Base-by-base conservation (phyloP, 2,329 filamentous ascomycete species). In the Cadophora sp. region DNA sequence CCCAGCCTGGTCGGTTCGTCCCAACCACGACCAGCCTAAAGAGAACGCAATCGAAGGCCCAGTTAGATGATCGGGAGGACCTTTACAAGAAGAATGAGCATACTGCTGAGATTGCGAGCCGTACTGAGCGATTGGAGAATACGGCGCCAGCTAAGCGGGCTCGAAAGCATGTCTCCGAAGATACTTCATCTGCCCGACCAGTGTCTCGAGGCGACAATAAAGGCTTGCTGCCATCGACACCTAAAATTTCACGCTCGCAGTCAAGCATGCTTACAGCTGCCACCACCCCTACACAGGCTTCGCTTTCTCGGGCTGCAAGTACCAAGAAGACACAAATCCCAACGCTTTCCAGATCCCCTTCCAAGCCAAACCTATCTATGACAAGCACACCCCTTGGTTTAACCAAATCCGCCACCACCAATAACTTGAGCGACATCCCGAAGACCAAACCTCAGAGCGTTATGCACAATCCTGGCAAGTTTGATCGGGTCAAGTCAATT, bases 221-320 rank as follows among this genome's bases (percentile, higher is more conserved):
- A 72, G 79, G 53, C 18, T 51, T 69, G 13, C 56, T 69, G 13
- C 80, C 73, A 78, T 78, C 72, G 71, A 80, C 78, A 74, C 80
- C 78, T 73, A 83, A 69, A 70, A 74, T 83, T 24, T 72, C 79
- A 59, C 82, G 82, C 30, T 79, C 83, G 0, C 81, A 84, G 64
- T 80, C 84, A 9, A 83, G 53, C 55, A 66, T 85, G 68, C 79
- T 83, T 67, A 82, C 83, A 68, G 88, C 83, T 67, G 81, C 95
- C 36, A 86, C 89, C 78, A 96, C 92, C 6, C 93, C 94, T 0
- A 96, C 92, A 9, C 93, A 93, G 77, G 83, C 92, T 8, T 93
- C 91, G 0, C 78, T 92, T 61, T 87, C 89, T 41, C 88, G 90
- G 51, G 80, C 84, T 56, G 80, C 84, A 64, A 88, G 83, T 71